Evolutionary conservation across 306 rosid species (phyloP).

Genomic region (Inga laurina): DNA sequence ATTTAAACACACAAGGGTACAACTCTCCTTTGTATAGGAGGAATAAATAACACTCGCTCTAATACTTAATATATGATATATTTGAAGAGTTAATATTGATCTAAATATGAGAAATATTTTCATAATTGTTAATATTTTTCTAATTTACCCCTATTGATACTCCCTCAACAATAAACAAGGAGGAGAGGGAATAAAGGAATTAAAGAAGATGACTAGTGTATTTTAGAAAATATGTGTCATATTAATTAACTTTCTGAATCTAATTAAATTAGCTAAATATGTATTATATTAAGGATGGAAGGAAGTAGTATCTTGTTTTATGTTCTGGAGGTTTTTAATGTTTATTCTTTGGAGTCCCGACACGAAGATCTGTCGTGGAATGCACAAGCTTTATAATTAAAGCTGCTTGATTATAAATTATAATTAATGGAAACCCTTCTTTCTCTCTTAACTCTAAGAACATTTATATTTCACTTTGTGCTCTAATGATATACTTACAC

Average conservation of each 20-base stretch:
- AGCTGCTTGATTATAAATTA: not conserved
- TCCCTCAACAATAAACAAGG: too few relatives aligned
- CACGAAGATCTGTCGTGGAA: conserved; percentile 6
- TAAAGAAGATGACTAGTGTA: too few relatives aligned
- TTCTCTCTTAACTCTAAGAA: not conserved
- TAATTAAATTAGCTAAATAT: too few relatives aligned
- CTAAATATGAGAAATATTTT: too few relatives aligned
- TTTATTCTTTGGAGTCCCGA: not conserved
- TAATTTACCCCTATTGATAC: too few relatives aligned
- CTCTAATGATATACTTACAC: not conserved
- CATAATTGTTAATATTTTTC: too few relatives aligned
- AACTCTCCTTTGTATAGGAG: not conserved
- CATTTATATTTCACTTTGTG: not conserved
- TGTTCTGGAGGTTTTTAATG: not conserved
- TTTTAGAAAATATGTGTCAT: too few relatives aligned
- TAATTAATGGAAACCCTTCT: not conserved
- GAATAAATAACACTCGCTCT: not conserved
- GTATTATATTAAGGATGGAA: too few relatives aligned
- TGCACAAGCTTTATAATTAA: conserved; percentile 8
- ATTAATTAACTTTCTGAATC: too few relatives aligned
- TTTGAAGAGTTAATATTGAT: too few relatives aligned
- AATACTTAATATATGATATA: too few relatives aligned
- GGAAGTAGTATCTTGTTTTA: not conserved
- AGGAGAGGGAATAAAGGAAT: too few relatives aligned
- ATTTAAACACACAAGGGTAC: not conserved